Conservation (phyloP, 306 rosid genomes). For the Casuarina equisetifolia region DNA sequence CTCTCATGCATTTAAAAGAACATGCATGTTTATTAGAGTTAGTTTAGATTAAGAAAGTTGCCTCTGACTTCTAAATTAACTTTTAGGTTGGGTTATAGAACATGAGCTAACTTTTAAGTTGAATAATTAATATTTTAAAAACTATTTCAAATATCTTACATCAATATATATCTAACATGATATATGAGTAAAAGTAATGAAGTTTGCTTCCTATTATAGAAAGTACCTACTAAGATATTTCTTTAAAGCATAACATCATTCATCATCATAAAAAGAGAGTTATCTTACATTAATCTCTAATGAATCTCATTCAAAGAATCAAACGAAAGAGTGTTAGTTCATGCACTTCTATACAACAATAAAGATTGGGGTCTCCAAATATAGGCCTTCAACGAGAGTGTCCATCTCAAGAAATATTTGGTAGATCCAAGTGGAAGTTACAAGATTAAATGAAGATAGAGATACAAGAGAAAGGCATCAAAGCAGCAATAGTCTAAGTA, state of each 20-base stretch:
- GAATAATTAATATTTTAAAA: no score
- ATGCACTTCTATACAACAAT: conserved; percentile 69
- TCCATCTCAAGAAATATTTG: conserved; percentile 87
- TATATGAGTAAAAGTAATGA: background rate
- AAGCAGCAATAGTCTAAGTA: background rate
- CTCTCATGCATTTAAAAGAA: background rate
- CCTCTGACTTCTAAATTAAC: no score
- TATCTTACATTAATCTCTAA: conserved; percentile 72
- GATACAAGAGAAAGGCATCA: background rate
- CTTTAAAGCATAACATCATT: background rate
- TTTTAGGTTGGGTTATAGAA: no score
- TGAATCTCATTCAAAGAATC: conserved; percentile 80
- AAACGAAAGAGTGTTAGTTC: conserved; percentile 79
- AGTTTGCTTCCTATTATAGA: background rate
- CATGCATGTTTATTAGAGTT: background rate
- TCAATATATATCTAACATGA: background rate
- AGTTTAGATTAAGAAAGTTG: no score
- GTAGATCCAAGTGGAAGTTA: conserved; percentile 23
- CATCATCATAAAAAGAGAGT: conserved; percentile 7
- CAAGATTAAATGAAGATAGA: conserved; percentile 15
- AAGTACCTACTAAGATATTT: background rate
- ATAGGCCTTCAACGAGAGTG: conserved; percentile 64
- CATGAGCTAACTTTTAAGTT: no score
- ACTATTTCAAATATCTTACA: background rate
- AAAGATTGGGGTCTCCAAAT: conserved; percentile 61